phyloP scores from a whole-genome alignment of 331 rosid genomes.

The Ulmus americana region DNA sequence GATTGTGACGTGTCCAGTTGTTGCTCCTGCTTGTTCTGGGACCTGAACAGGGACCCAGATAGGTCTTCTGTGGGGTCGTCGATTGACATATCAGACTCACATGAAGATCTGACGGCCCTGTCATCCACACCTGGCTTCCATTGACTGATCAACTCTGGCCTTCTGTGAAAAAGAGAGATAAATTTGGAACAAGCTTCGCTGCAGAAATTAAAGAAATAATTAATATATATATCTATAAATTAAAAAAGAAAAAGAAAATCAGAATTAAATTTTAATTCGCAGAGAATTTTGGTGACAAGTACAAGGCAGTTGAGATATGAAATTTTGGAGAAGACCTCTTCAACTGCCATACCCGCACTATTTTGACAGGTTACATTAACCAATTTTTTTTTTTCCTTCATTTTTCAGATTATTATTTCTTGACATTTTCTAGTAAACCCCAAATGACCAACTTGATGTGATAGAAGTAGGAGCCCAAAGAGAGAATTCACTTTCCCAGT shows the following conservation, averaged over 20 bases:
- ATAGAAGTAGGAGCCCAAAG: not conserved
- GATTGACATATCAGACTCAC: constrained; percentile 90
- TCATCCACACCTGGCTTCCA: constrained; percentile 54
- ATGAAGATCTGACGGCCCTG: constrained; percentile 61
- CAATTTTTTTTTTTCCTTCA: not conserved
- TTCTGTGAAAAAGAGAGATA: constrained; percentile 50
- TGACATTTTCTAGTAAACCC: constrained; percentile 4
- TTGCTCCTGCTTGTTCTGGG: constrained; percentile 17
- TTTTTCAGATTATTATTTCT: not conserved
- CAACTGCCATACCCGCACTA: constrained; percentile 30
- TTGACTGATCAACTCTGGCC: constrained; percentile 54
- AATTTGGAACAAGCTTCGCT: constrained; percentile 77
- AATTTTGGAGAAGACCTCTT: constrained; percentile 18
- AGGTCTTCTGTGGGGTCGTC: constrained; percentile 62
- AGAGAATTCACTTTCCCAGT: not conserved
- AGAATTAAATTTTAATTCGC: not conserved
- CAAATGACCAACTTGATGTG: not conserved
- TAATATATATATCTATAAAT: not conserved
- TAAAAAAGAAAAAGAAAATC: not conserved
- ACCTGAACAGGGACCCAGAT: constrained; percentile 25
- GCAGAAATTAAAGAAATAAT: constrained; percentile 21
- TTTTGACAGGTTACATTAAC: constrained; percentile 16
- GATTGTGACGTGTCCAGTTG: constrained; percentile 5
- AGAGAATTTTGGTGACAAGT: constrained; percentile 10
- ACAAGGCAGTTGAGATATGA: constrained; percentile 16